Evolutionary conservation across 129 eudicot genomes (phyloP), one percentile per base, ranked within the genome.

Genomic region (Dittrichia graveolens): DNA sequence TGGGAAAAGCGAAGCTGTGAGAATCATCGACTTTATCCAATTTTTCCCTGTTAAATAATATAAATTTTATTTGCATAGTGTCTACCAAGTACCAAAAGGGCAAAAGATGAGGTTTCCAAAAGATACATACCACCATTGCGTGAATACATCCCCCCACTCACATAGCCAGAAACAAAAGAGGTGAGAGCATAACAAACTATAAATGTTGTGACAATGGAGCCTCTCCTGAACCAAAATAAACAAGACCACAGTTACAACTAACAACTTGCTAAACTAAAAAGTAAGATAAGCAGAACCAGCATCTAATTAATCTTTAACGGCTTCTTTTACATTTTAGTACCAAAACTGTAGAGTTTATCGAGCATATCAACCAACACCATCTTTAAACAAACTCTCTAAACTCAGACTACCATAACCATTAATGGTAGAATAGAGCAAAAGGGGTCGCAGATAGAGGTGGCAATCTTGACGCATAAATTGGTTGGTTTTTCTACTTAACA

Each of bases 11-110:
- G 96, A 86, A 41, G 96, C 96, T 3, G 92, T 86, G 47, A 89
- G 83, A 78, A 89, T 82, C 96, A 89, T 89, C 1, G 96, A 82
- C 83, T 86, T 89, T 68, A 89, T 89, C 96, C 96, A 89, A 14
- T 80, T 82, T 70, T 89, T 89, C 63, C 96, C 96, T 89, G 82
- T 77, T 45, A 75, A 19, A 16, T 39, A 18, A 56, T 18, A 47
- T 15, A 66, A 37, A 62, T 4, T 40, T 19, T 24, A 24, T 61
- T 40, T 38, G 48, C 4, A 38, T 43, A 73, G 5, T 13, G 61
- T 46, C 6, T n/a, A 40, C 18, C 7, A 8, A 14, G 4, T 15
- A 10, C 19, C 14, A 12, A 14, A 9, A 44, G 44, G 71, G 16
- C 59, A 13, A 11, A 12, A 41, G 35, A 38, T 5, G 65, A 59